phyloP scores from a whole-genome alignment of 805 yeast genomes.

The Lipomyces kockii region DNA sequence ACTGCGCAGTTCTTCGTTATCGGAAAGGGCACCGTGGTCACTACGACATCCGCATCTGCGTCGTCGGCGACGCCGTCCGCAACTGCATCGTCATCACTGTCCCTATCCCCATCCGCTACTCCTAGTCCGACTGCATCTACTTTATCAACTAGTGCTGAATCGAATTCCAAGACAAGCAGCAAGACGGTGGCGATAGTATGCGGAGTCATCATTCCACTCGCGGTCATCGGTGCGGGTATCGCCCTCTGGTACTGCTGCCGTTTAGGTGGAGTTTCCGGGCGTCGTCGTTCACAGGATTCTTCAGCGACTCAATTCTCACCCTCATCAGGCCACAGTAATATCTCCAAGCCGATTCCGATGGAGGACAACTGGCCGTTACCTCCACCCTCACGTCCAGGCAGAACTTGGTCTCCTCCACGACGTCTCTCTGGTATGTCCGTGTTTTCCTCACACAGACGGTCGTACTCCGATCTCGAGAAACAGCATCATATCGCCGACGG shows the following conservation, averaged over 20 bases:
- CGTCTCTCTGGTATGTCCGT: constrained; percentile 31
- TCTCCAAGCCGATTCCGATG: constrained; percentile 35
- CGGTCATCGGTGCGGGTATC: constrained; percentile 54
- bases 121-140: constrained; percentile 37
- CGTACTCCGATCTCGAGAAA: constrained; percentile 35
- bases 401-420: constrained; percentile 22
- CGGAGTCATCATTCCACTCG: constrained; percentile 82
- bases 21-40: constrained; percentile 42
- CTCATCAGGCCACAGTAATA: constrained; percentile 12
- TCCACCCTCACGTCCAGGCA: constrained; percentile 18
- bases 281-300: constrained; percentile 23
- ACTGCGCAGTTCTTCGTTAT: constrained; percentile 39
- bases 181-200: constrained; percentile 82
- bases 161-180: constrained; percentile 40
- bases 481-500: constrained; percentile 22
- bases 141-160: constrained; percentile 42
- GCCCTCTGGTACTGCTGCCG: constrained; percentile 62
- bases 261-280: constrained; percentile 33
- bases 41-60: constrained; percentile 28
- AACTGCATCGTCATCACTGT: constrained; percentile 37
- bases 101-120: constrained; percentile 42
- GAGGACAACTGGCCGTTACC: constrained; percentile 37
- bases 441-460: constrained; percentile 27
- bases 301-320: constrained; percentile 25
- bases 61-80: constrained; percentile 43